These are phyloP conservation scores for Heimioporus sp. DNA, from an alignment of 768 basidiomycete genomes.

Conservation along the genomic window DNA sequence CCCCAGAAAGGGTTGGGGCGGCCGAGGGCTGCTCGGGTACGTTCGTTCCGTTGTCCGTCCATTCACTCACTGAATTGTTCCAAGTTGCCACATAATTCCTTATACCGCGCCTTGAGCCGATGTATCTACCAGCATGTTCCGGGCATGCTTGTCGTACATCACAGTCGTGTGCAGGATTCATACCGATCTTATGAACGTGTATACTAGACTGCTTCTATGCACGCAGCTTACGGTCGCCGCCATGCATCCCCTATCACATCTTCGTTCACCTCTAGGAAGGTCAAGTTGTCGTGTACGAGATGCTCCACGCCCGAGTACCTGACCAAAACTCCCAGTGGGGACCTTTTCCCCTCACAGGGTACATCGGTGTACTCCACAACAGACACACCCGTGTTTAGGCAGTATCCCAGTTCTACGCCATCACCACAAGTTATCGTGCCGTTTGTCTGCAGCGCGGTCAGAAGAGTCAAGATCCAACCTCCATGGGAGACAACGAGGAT, in stretches of 20 bases:
- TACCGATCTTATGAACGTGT: background rate
- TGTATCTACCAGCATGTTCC: no score
- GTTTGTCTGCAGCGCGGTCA: slow-evolving; percentile 43
- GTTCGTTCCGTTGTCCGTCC: slow-evolving; percentile 15
- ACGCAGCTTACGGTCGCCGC: background rate
- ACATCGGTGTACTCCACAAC: slow-evolving; percentile 48
- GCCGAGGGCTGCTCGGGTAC: slow-evolving; percentile 81
- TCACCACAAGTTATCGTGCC: slow-evolving; percentile 35
- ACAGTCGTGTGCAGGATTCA: no score
- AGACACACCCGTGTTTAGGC: slow-evolving; percentile 35
- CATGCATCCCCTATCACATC: slow-evolving; percentile 37
- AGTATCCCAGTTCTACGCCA: slow-evolving; percentile 17
- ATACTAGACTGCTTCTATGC: background rate
- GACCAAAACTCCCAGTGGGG: slow-evolving; percentile 36
- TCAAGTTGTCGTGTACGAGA: slow-evolving; percentile 30
- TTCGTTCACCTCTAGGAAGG: slow-evolving; percentile 44
- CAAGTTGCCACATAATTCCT: slow-evolving; percentile 64
- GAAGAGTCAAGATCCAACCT: slow-evolving; percentile 47
- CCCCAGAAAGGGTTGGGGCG: slow-evolving; percentile 82
- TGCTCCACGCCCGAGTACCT: slow-evolving; percentile 55
- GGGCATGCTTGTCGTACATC: no score
- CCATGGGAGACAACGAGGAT: slow-evolving; percentile 27
- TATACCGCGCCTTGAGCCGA: slow-evolving; percentile 26
- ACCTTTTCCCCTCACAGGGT: slow-evolving; percentile 10
- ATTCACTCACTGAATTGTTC: slow-evolving; percentile 2